Evolutionary conservation across 1,284 basidiomycete genomes (phyloP), one percentile per base, ranked within the genome.

Genomic region (Bjerkandera adusta): DNA sequence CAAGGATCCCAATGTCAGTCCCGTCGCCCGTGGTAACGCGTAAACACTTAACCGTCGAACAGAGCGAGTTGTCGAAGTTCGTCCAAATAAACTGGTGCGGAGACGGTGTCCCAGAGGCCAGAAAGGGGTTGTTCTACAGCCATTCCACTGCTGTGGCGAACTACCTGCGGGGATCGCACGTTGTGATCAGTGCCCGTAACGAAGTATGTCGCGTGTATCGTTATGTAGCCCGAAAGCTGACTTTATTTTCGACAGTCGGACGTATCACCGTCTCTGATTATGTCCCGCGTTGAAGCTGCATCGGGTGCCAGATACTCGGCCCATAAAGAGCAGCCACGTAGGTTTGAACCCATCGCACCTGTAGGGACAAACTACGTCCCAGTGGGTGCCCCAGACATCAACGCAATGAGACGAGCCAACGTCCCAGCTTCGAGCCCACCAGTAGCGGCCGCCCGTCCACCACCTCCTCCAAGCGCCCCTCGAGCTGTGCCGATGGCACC

Each of bases 41-140:
- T 21, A 27, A 53, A 38, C 38, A 47, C n/a, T 35, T 32, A 36
- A 43, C 11, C 11, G 37, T 34, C 26, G 3, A 43, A 10, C 59
- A 95, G 85, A 89, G 83, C 60, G 74, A 87, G 57, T 76, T 98
- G n/a, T 78, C 87, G 49, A 97, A 97, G 69, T 92, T 95, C 55
- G 92, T 97, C 5, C 86, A 96, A 55, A 79, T 85, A 60, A 91
- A 91, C 57, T 93, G 91, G 93, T 94, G 92, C 59, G 95, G 96
- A 43, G 94, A 97, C 60, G 95, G 96, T 57, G 96, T 98, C 0
- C 95, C 95, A 13, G 93, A 88, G 66, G 78, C 76, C 26, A 86
- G 89, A 65, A 98, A 98, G 68, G 96, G 95, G 12, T 75, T 97
- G 22, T 98, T 97, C 70, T 85, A 90, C 60, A 87, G 85, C 5